Conservation (phyloP, 2,329 filamentous ascomycete genomes). For the Pseudogymnoascus sp. region DNA sequence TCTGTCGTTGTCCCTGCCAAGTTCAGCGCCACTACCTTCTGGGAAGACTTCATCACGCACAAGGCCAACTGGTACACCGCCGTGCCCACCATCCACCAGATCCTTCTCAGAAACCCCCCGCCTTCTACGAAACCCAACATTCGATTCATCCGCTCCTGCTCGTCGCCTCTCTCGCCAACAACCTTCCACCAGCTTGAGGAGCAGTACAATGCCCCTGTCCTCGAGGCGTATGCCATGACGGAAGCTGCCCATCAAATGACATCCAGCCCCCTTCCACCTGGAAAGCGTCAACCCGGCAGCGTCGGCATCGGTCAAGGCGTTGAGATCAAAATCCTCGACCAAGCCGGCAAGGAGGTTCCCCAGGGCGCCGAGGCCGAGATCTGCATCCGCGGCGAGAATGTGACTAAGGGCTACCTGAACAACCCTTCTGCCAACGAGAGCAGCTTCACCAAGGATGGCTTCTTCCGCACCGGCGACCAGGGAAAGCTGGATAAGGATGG, state of each 20-base stretch:
- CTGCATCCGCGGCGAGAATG: slow-evolving; percentile 73
- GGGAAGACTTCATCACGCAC: slow-evolving; percentile 65
- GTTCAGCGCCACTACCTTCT: slow-evolving; percentile 79
- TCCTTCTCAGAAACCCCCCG: slow-evolving; percentile 65
- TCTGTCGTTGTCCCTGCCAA: slow-evolving; percentile 71
- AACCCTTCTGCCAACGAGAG: slow-evolving; percentile 68
- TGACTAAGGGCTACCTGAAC: slow-evolving; percentile 79
- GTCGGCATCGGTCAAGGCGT: slow-evolving; percentile 80
- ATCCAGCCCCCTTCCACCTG: slow-evolving; percentile 63
- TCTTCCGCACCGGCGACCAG: slow-evolving; percentile 84
- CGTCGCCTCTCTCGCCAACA: slow-evolving; percentile 73
- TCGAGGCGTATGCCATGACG: slow-evolving; percentile 90
- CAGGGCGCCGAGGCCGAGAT: slow-evolving; percentile 72
- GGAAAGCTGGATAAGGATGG: slow-evolving; percentile 73
- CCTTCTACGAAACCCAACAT: slow-evolving; percentile 64
- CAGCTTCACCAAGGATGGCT: slow-evolving; percentile 66
- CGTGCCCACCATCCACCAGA: slow-evolving; percentile 88
- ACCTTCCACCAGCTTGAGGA: slow-evolving; percentile 72
- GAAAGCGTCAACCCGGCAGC: slow-evolving; percentile 69
- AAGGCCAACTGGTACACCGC: slow-evolving; percentile 87
- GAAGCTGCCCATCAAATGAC: slow-evolving; percentile 84
- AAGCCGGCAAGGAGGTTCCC: slow-evolving; percentile 57
- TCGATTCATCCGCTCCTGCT: slow-evolving; percentile 82
- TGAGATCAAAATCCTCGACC: slow-evolving; percentile 69
- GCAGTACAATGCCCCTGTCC: slow-evolving; percentile 67